Conservation (phyloP, 208 protist genomes). For the Leishmania tarentolae region DNA sequence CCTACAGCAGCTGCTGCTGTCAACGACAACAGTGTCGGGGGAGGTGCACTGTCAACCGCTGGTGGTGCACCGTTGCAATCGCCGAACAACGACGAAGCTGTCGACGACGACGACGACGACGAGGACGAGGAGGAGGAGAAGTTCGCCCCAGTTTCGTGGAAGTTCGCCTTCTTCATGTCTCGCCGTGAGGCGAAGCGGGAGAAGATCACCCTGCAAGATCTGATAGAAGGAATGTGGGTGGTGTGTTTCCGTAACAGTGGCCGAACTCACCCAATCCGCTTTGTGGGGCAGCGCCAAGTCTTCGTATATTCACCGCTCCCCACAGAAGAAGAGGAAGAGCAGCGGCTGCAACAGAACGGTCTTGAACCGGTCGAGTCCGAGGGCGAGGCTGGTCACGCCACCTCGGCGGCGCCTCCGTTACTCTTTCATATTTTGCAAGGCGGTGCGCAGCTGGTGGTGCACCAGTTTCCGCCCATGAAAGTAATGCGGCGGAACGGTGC, state of each 20-base stretch:
- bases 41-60: background rate
- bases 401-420: slow-evolving; percentile 21
- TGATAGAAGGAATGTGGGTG: slow-evolving; percentile 63
- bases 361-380: background rate
- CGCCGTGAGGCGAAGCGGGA: slow-evolving; percentile 52
- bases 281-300: slow-evolving; percentile 41
- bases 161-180: slow-evolving; percentile 90
- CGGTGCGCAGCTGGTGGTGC: slow-evolving; percentile 60
- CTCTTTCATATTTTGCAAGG: slow-evolving; percentile 71
- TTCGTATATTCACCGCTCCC: slow-evolving; percentile 38
- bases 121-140: slow-evolving; percentile 33
- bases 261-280: slow-evolving; percentile 51
- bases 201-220: slow-evolving; percentile 54
- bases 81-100: slow-evolving; percentile 17
- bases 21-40: background rate
- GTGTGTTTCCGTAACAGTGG: slow-evolving; percentile 66
- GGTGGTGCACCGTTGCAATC: slow-evolving; percentile 1
- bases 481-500: slow-evolving; percentile 46
- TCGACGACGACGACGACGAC: slow-evolving; percentile 26
- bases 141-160: slow-evolving; percentile 79
- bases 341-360: background rate
- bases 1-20: background rate
- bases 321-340: slow-evolving; percentile 28
- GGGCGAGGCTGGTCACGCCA: background rate
- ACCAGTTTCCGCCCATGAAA: slow-evolving; percentile 70